Evolutionary conservation across 1,139 yeast species (phyloP).

Genomic region (Taphrina confusa): DNA sequence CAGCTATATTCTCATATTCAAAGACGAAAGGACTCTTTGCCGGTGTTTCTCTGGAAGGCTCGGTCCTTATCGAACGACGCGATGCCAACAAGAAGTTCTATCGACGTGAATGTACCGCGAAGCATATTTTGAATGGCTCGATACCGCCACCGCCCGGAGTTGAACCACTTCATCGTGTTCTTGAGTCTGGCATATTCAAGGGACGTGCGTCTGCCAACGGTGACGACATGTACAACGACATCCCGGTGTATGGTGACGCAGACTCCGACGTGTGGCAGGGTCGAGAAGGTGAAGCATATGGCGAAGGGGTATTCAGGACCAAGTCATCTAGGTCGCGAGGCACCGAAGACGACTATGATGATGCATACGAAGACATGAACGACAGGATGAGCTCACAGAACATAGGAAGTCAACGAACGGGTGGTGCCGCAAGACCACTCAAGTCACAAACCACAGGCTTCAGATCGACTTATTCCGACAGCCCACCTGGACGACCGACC

Average conservation of each 20-base stretch:
- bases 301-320: conserved; percentile 40
- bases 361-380: conserved; percentile 45
- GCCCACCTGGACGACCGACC: conserved; percentile 40
- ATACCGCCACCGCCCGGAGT: conserved; percentile 93
- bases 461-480: conserved; percentile 41
- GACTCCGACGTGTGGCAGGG: conserved; percentile 43
- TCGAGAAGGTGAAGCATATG: conserved; percentile 37
- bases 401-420: conserved; percentile 34
- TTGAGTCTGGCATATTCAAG: conserved; percentile 79
- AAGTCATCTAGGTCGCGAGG: conserved; percentile 46
- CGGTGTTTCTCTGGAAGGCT: conserved; percentile 95
- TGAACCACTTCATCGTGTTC: conserved; percentile 80
- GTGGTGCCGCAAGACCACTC: conserved; percentile 23
- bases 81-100: conserved; percentile 95
- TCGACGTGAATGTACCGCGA: conserved; percentile 83
- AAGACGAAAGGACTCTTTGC: conserved; percentile 97
- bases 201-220: conserved; percentile 60
- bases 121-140: conserved; percentile 75
- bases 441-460: conserved; percentile 28
- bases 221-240: conserved; percentile 68
- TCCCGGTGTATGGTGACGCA: conserved; percentile 55
- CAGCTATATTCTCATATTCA: conserved; percentile 90
- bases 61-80: conserved; percentile 90
- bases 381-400: conserved; percentile 35
- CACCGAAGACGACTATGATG: conserved; percentile 51